Percentiles rank a stretch among this genome's conserved stretches.
Evolutionary conservation across 2,329 filamentous ascomycete genomes (phyloP).

Genomic region (Aspergillus persii): DNA sequence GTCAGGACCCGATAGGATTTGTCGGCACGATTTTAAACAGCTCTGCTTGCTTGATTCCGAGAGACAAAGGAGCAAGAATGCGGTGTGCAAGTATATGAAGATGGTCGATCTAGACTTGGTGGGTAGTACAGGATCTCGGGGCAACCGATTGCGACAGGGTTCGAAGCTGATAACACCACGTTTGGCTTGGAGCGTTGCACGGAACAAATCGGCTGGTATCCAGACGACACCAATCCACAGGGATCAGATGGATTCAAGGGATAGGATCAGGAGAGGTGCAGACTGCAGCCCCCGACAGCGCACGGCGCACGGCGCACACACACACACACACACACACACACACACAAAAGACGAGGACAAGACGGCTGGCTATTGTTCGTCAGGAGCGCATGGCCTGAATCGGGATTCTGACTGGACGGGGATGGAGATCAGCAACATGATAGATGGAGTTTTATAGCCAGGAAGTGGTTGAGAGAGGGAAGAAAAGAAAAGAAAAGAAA

Average conservation of each 20-base stretch:
- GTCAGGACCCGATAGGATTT: background rate
- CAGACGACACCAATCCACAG: background rate
- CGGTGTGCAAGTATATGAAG: constrained; percentile 9
- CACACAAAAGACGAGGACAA: background rate
- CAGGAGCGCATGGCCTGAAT: constrained; percentile 21
- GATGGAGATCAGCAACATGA: constrained; percentile 3
- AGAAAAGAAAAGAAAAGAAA: background rate
- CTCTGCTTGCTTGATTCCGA: background rate
- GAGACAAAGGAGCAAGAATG: constrained; percentile 8
- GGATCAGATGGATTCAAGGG: background rate
- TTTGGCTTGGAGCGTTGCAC: constrained; percentile 1
- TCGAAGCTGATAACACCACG: constrained; percentile 1
- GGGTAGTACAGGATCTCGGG: constrained; percentile 2
- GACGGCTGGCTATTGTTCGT: constrained; percentile 15
- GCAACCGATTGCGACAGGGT: background rate
- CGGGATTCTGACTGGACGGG: constrained; percentile 21
- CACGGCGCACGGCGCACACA: constrained; percentile 8
- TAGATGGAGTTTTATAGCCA: constrained; percentile 7
- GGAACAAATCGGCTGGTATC: constrained; percentile 7
- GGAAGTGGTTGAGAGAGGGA: constrained; percentile 1
- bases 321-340: background rate
- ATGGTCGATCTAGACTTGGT: constrained; percentile 5
- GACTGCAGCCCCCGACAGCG: constrained; percentile 13
- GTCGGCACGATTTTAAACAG: constrained; percentile 1
- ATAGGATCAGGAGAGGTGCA: constrained; percentile 5